phyloP scores from a whole-genome alignment of 805 yeast genomes.

The Ogataea paraovalis region DNA sequence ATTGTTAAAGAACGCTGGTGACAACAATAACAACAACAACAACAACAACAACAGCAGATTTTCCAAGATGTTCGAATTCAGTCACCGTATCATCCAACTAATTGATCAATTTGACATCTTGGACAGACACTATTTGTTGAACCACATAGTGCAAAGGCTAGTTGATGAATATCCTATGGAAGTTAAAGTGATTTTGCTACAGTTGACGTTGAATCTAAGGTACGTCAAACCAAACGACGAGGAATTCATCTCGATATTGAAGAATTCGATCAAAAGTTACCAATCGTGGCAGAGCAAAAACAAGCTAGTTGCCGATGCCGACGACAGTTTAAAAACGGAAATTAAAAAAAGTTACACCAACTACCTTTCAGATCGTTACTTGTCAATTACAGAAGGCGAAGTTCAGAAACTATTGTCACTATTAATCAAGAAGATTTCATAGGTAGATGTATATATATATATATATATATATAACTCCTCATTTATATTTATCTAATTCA shows the following conservation, averaged over 20 bases:
- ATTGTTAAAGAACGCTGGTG: slow-evolving; percentile 25
- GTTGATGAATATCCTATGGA: slow-evolving; percentile 38
- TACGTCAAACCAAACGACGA: slow-evolving; percentile 37
- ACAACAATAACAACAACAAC: too few relatives aligned
- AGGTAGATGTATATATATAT: neutral
- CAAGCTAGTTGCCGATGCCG: slow-evolving; percentile 20
- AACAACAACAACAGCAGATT: slow-evolving; percentile 28
- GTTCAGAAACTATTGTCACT: slow-evolving; percentile 18
- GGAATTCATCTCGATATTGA: slow-evolving; percentile 55
- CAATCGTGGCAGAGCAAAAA: slow-evolving; percentile 48
- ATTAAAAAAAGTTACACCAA: slow-evolving; percentile 32
- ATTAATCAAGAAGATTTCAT: slow-evolving; percentile 24
- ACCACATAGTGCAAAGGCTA: slow-evolving; percentile 58
- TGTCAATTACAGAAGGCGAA: slow-evolving; percentile 18
- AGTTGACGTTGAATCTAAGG: slow-evolving; percentile 66
- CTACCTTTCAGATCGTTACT: slow-evolving; percentile 28
- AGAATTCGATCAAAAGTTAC: slow-evolving; percentile 67
- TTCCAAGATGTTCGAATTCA: slow-evolving; percentile 38
- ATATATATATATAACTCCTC: neutral
- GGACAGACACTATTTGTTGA: slow-evolving; percentile 62
- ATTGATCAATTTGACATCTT: slow-evolving; percentile 68
- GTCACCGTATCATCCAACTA: slow-evolving; percentile 44
- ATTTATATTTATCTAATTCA: slow-evolving; percentile 26
- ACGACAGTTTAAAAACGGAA: slow-evolving; percentile 26
- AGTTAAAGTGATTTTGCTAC: slow-evolving; percentile 41